Base-by-base conservation (phyloP, 306 rosid genomes). In the Echinosophora koreensis region DNA sequence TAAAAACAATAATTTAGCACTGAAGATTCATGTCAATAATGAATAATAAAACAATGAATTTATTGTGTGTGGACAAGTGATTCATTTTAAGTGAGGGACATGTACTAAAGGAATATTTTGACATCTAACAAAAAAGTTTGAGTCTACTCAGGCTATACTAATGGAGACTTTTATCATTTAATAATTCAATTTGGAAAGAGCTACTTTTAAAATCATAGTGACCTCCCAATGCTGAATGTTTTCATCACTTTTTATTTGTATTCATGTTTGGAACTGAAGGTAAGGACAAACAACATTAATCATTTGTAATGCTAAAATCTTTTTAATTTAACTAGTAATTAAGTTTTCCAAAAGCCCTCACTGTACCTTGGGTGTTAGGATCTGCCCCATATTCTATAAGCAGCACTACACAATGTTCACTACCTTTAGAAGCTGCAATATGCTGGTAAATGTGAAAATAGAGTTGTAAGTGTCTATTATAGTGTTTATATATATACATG, bases 401-500 rank as follows among this genome's bases (percentile, higher is more conserved):
- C 22, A 86, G 75, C 73, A 32, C 39, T 55, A 77, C 87, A 80
- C 93, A 89, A 47, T 81, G 80, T 27, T 81, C 51, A 62, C 30
- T 70, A 37, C 97, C 97, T 55, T 79, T 86, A 14, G 84, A 82
- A 81, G 92, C 93, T 54, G 97, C 88, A 74, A 86, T 71, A 77
- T 91, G 90, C 97, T 91, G 85, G 77, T 47, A 30, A 69, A 84
- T 22, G 35, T 74, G 41, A 66, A 58, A 70, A 59, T 6, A 60
- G n/a, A 66, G 35, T 55, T 42, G 35, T 67, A 35, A 77, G 70
- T 41, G 17, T 66, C 18, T 12, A 18, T 11, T 64, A 37, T 8
- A 41, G 17, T 74, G 5, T 42, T 34, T 54, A 16, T 32, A 34
- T 5, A 28, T 30, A 38, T 61, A 41, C 22, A 1, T 13, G 17